Evolutionary conservation across 2,329 filamentous ascomycete species (phyloP), one percentile per base, ranked within the genome.

Genomic region (Neospermospora avenae): DNA sequence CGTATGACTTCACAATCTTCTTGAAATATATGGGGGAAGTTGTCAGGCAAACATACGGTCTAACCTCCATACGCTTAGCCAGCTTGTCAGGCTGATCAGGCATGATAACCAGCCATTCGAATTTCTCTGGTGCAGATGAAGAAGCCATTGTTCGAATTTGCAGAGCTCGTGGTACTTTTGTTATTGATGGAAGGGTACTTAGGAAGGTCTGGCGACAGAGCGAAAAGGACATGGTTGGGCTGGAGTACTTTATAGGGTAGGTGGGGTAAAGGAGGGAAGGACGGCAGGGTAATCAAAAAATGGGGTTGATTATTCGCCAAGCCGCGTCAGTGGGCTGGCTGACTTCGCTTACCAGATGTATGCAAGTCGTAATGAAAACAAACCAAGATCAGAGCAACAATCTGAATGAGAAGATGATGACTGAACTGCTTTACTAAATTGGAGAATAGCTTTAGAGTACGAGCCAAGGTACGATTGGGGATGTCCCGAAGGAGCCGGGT

Each of bases 41-140:
- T 14, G 16, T 14, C 35, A 55, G 25, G 10, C n/a, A 49, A 54
- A 77, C 82, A 68, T 72, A 87, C 84, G 78, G 73, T 63, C 84
- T 78, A 48, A 85, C 79, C 66, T 84, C 81, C 25, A 89, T 75
- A 57, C 88, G 79, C 78, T 87, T 88, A 65, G 79, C 79, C 61
- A 81, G 75, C 20, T 74, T 77, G 42, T 81, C 84, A 1, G 85
- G 81, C 73, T 85, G 83, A 73, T 91, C 88, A 13, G 86, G 88
- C 39, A 90, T 71, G 60, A 91, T 78, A 67, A 87, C 85, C 39
- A 91, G 81, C 78, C 86, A 91, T 73, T 90, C 85, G 62, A 77
- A 81, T 70, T 81, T 82, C 25, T 60, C 60, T 0, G 63, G 34
- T 20, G 68, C 37, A 14, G 63, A n/a, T n/a, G n/a, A 54, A 11